These are phyloP conservation scores for Crithidia mellificae DNA, from an alignment of 208 protist species.

Conservation along the genomic window DNA sequence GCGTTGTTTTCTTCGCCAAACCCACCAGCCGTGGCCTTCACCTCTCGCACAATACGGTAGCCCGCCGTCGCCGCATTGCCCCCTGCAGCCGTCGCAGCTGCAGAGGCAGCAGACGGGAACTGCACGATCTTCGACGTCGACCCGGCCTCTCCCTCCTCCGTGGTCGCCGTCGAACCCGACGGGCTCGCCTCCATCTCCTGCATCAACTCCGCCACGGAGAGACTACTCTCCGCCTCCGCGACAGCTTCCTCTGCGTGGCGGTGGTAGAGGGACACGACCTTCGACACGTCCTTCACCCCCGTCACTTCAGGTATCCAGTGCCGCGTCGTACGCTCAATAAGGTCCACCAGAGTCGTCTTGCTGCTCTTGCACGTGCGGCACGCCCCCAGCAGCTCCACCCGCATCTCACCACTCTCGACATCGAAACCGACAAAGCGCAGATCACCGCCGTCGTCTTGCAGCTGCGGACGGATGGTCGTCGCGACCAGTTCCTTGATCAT, in stretches of 20 bases:
- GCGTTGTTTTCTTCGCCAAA: neutral
- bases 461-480: constrained; percentile 81
- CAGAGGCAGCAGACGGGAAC: too few species aligned
- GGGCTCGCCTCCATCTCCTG: neutral
- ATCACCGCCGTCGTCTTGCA: constrained; percentile 92
- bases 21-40: neutral
- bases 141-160: neutral
- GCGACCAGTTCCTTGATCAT: constrained; percentile 92
- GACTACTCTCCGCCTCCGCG: neutral
- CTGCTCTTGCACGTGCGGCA: constrained; percentile 88
- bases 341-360: constrained; percentile 80
- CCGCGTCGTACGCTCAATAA: constrained; percentile 89
- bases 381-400: constrained; percentile 90
- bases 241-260: constrained; percentile 14
- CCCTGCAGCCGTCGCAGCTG: neutral
- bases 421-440: constrained; percentile 85
- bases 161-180: too few species aligned
- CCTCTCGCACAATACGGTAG: constrained; percentile 27
- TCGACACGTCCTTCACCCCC: constrained; percentile 59
- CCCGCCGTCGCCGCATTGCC: neutral
- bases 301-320: constrained; percentile 92
- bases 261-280: constrained; percentile 28
- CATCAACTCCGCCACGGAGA: neutral
- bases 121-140: too few species aligned
- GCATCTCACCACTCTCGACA: constrained; percentile 53